phyloP scores from a whole-genome alignment of 75 land plant species.

The Azolla pinnata region DNA sequence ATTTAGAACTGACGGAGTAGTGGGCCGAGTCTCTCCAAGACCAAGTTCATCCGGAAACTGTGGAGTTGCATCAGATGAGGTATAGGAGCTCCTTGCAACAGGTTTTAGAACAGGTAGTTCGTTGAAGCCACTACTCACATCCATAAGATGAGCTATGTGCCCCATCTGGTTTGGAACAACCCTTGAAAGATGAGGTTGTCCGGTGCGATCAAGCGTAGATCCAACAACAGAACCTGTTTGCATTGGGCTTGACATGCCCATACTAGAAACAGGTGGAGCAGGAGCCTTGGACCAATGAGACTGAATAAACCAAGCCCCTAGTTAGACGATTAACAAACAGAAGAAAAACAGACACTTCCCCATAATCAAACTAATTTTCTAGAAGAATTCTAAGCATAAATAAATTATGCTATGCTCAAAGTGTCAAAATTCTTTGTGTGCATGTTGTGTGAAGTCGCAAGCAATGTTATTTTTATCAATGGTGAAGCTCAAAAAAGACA shows the following conservation, averaged over 20 bases:
- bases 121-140: slow-evolving; percentile 19
- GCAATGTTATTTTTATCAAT: too few relatives aligned
- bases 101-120: slow-evolving; percentile 22
- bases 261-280: slow-evolving; percentile 21
- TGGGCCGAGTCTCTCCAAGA: slow-evolving; percentile 31
- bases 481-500: too few relatives aligned
- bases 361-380: too few relatives aligned
- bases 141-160: not conserved
- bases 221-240: too few relatives aligned
- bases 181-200: slow-evolving; percentile 22
- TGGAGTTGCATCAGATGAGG: slow-evolving; percentile 33
- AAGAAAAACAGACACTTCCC: too few relatives aligned
- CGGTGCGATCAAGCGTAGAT: slow-evolving; percentile 14
- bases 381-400: too few relatives aligned
- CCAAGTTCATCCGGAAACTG: slow-evolving; percentile 53
- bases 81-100: slow-evolving; percentile 6
- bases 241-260: slow-evolving; percentile 33
- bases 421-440: too few relatives aligned
- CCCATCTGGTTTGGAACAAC: slow-evolving; percentile 19
- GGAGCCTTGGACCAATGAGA: slow-evolving; percentile 60
- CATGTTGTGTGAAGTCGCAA: too few relatives aligned
- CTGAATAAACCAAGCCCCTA: slow-evolving; percentile 43
- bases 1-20: not conserved
- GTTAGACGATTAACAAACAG: too few relatives aligned
- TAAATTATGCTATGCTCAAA: too few relatives aligned